phyloP scores from a whole-genome alignment of 2,329 filamentous ascomycete species.

The Diplodia corticola region DNA sequence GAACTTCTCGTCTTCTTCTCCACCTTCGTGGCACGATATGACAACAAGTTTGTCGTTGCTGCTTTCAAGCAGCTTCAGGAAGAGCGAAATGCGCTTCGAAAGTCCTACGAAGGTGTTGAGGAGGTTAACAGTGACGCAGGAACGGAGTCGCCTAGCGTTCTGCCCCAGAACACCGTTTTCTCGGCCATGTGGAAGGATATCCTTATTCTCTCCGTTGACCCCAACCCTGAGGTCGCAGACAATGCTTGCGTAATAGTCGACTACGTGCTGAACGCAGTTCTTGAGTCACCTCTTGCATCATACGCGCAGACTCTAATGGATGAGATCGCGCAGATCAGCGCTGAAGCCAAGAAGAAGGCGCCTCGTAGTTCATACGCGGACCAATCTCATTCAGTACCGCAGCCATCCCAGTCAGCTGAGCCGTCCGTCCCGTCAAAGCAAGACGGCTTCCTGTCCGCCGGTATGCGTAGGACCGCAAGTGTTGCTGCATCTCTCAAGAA shows the following conservation, averaged over 20 bases:
- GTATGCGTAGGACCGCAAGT: constrained; percentile 63
- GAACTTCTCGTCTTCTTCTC: constrained; percentile 94
- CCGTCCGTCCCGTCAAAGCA: constrained; percentile 53
- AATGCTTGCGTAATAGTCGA: constrained; percentile 86
- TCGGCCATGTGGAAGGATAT: constrained; percentile 93
- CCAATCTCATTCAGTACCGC: constrained; percentile 32
- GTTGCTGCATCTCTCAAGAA: constrained; percentile 65
- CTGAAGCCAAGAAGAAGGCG: constrained; percentile 35
- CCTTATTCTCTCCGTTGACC: constrained; percentile 86
- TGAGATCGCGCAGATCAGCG: constrained; percentile 58
- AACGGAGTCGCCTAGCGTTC: not conserved
- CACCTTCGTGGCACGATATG: constrained; percentile 83
- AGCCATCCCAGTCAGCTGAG: constrained; percentile 49
- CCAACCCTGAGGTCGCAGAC: constrained; percentile 87
- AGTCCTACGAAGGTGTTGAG: not conserved
- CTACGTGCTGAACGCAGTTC: constrained; percentile 73
- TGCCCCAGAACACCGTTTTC: constrained; percentile 84
- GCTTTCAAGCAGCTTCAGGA: constrained; percentile 89
- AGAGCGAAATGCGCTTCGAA: constrained; percentile 23
- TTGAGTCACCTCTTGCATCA: constrained; percentile 73
- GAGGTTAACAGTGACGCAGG: constrained; percentile 4
- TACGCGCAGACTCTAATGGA: constrained; percentile 72
- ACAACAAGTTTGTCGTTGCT: constrained; percentile 87
- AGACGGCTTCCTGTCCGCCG: constrained; percentile 62
- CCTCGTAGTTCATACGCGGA: constrained; percentile 54